Conservation (phyloP, 345 rosid species). For the thale cress (Arabidopsis thaliana) region DNA sequence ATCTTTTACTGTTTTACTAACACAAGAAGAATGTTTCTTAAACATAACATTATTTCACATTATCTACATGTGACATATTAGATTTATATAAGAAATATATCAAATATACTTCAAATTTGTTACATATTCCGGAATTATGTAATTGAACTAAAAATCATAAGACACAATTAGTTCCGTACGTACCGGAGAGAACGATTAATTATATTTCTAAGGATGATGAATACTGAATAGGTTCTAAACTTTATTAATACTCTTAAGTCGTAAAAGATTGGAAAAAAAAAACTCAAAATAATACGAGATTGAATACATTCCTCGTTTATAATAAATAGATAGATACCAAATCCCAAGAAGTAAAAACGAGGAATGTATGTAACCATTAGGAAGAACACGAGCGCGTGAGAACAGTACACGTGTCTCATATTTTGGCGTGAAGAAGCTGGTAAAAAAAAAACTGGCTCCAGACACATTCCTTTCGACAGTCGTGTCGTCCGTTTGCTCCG, state of each 20-base stretch:
- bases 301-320: neutral
- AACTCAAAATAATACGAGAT: slow-evolving; percentile 14
- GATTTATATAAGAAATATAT: too few species aligned
- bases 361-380: slow-evolving; percentile 32
- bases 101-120: too few species aligned
- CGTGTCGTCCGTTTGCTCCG: slow-evolving; percentile 39
- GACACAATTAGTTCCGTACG: too few species aligned
- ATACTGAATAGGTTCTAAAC: neutral
- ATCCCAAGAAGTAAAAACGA: slow-evolving; percentile 26
- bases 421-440: slow-evolving; percentile 38
- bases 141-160: too few species aligned
- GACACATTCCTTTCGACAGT: slow-evolving; percentile 19
- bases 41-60: neutral
- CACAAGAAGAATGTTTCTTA: neutral
- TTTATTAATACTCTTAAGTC: neutral
- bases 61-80: neutral
- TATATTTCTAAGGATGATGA: too few species aligned
- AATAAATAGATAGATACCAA: neutral
- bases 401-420: slow-evolving; percentile 42
- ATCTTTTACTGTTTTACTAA: neutral
- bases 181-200: too few species aligned
- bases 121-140: too few species aligned
- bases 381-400: slow-evolving; percentile 40
- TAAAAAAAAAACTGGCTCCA: slow-evolving; percentile 30
- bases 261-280: neutral